Conservation (phyloP, 2,329 filamentous ascomycete genomes). For the Pseudogymnoascus sp. region DNA sequence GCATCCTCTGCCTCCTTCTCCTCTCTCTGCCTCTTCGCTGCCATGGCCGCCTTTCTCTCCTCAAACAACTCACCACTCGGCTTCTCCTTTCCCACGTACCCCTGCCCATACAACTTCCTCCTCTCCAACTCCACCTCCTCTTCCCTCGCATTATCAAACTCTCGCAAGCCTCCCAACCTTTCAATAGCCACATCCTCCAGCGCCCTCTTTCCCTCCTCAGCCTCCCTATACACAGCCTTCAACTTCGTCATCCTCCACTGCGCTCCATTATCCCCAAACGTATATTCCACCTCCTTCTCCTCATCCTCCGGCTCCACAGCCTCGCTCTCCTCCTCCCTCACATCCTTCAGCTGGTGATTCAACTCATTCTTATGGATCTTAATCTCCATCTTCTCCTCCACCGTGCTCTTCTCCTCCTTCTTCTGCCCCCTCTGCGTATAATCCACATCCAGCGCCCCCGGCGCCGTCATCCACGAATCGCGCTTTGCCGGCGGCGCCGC, state of each 20-base stretch:
- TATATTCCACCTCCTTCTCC: slow-evolving; percentile 64
- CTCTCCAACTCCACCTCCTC: slow-evolving; percentile 87
- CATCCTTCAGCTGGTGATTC: slow-evolving; percentile 59
- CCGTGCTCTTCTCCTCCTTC: slow-evolving; percentile 41
- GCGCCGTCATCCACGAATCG: slow-evolving; percentile 92
- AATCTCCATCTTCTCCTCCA: slow-evolving; percentile 26
- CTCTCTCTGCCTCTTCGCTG: slow-evolving; percentile 36
- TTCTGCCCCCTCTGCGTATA: slow-evolving; percentile 59
- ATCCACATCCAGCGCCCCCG: slow-evolving; percentile 73
- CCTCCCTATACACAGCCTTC: slow-evolving; percentile 71
- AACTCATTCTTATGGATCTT: slow-evolving; percentile 69
- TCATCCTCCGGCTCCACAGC: slow-evolving; percentile 40
- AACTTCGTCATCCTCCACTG: slow-evolving; percentile 97
- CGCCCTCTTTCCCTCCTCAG: slow-evolving; percentile 61
- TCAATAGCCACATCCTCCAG: slow-evolving; percentile 79
- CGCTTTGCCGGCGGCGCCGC: slow-evolving; percentile 42
- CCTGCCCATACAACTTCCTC: slow-evolving; percentile 71
- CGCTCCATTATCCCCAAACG: slow-evolving; percentile 80
- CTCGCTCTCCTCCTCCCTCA: slow-evolving; percentile 50
- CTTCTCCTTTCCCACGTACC: slow-evolving; percentile 76
- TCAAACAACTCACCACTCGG: slow-evolving; percentile 80
- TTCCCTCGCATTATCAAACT: slow-evolving; percentile 88
- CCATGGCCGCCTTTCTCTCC: slow-evolving; percentile 59
- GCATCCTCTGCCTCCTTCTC: slow-evolving; percentile 27
- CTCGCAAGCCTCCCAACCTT: slow-evolving; percentile 68